Conservation (phyloP, 2,329 filamentous ascomycete genomes). For the Curvularia lunata region DNA sequence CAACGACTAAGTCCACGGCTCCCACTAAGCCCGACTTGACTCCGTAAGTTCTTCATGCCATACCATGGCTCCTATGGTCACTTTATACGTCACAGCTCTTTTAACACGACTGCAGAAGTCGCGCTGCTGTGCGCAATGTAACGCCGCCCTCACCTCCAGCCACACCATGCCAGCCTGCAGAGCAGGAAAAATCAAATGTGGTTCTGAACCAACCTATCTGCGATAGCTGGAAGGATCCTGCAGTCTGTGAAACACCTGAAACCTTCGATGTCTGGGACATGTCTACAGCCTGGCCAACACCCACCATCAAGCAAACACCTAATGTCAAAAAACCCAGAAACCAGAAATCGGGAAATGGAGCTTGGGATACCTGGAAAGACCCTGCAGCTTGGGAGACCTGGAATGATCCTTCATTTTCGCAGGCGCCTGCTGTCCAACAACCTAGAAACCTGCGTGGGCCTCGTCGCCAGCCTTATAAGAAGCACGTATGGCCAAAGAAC, state of each 20-base stretch:
- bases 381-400: too few relatives aligned
- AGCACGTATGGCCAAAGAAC: slow-evolving; percentile 36
- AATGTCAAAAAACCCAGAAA: slow-evolving; percentile 18
- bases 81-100: not conserved
- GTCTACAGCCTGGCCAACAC: not conserved
- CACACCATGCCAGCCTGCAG: slow-evolving; percentile 5
- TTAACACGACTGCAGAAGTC: slow-evolving; percentile 9
- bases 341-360: not conserved
- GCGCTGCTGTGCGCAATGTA: not conserved
- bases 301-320: not conserved
- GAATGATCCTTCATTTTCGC: too few relatives aligned
- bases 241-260: slow-evolving; percentile 13
- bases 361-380: too few relatives aligned
- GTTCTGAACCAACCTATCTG: slow-evolving; percentile 11
- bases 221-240: too few relatives aligned
- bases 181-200: slow-evolving; percentile 2
- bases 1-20: slow-evolving; percentile 10
- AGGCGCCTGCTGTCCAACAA: slow-evolving; percentile 7
- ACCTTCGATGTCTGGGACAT: slow-evolving; percentile 18
- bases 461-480: slow-evolving; percentile 13
- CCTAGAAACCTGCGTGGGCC: slow-evolving; percentile 25
- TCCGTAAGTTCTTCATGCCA: slow-evolving; percentile 16
- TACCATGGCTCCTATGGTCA: not conserved
- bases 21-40: slow-evolving; percentile 4
- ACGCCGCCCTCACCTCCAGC: slow-evolving; percentile 7